Evolutionary conservation across 1,284 basidiomycete genomes (phyloP).

Genomic region (Trametes versicolor): DNA sequence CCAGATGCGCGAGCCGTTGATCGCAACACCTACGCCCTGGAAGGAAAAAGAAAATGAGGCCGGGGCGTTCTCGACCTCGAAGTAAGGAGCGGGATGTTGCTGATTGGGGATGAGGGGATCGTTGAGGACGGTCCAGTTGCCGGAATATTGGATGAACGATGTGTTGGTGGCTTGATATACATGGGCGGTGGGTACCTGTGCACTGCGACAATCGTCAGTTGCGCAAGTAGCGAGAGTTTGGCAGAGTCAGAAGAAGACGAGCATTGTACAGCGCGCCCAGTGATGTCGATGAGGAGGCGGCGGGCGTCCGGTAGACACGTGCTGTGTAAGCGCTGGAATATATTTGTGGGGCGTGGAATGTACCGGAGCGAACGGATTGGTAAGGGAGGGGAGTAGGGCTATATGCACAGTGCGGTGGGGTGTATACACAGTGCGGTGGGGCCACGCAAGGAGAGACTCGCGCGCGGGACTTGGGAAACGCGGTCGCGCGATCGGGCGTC

Average conservation of each 20-base stretch:
- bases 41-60: slow-evolving; percentile 43
- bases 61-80: slow-evolving; percentile 37
- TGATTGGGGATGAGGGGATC: slow-evolving; percentile 41
- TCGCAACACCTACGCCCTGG: slow-evolving; percentile 39
- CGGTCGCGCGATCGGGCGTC: too few species aligned
- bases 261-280: neutral
- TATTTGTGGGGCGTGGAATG: too few species aligned
- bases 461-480: too few species aligned
- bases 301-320: too few species aligned
- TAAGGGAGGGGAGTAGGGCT: too few species aligned
- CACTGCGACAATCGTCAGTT: neutral
- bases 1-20: slow-evolving; percentile 42
- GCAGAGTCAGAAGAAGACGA: too few species aligned
- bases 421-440: too few species aligned
- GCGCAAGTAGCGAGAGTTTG: neutral
- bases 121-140: slow-evolving; percentile 37
- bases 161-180: slow-evolving; percentile 42
- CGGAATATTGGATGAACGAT: slow-evolving; percentile 40
- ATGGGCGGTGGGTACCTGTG: slow-evolving; percentile 10
- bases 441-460: too few species aligned
- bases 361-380: too few species aligned
- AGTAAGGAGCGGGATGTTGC: slow-evolving; percentile 41
- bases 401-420: too few species aligned
- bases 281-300: neutral
- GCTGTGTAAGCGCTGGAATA: too few species aligned